Percentiles rank a stretch among this genome's conserved stretches.
Evolutionary conservation across 805 yeast species (phyloP).

Genomic region (Grigorovia yakushimaensis): DNA sequence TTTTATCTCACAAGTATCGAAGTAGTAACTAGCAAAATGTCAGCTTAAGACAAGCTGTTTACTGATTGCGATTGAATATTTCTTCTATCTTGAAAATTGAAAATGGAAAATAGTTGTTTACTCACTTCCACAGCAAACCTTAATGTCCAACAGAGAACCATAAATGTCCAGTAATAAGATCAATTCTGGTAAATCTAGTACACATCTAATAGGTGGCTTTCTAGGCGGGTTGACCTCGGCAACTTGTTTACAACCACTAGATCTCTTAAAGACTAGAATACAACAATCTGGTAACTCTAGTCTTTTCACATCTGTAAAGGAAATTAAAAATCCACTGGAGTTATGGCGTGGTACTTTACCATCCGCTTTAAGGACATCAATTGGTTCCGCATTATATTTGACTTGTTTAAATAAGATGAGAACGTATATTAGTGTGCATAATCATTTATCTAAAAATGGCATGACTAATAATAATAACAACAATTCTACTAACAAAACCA

Average conservation of each 20-base stretch:
- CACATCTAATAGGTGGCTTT: conserved; percentile 72
- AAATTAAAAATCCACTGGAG: conserved; percentile 33
- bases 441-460: conserved; percentile 5
- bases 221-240: conserved; percentile 78
- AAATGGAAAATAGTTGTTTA: too few species aligned
- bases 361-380: conserved; percentile 77
- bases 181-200: conserved; percentile 10
- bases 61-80: too few species aligned
- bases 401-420: conserved; percentile 60
- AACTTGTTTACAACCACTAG: conserved; percentile 76
- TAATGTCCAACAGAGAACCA: background rate
- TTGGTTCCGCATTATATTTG: conserved; percentile 83
- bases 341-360: conserved; percentile 95
- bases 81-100: too few species aligned
- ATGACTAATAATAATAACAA: background rate
- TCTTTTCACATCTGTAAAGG: conserved; percentile 26
- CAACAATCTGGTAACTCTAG: conserved; percentile 46
- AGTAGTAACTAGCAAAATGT: too few species aligned
- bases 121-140: background rate
- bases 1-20: too few species aligned
- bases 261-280: conserved; percentile 75
- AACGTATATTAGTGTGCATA: conserved; percentile 34
- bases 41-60: too few species aligned
- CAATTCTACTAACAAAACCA: conserved; percentile 3
- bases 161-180: background rate